Evolutionary conservation across 805 yeast genomes (phyloP).

Genomic region (Maudiozyma bulderi): DNA sequence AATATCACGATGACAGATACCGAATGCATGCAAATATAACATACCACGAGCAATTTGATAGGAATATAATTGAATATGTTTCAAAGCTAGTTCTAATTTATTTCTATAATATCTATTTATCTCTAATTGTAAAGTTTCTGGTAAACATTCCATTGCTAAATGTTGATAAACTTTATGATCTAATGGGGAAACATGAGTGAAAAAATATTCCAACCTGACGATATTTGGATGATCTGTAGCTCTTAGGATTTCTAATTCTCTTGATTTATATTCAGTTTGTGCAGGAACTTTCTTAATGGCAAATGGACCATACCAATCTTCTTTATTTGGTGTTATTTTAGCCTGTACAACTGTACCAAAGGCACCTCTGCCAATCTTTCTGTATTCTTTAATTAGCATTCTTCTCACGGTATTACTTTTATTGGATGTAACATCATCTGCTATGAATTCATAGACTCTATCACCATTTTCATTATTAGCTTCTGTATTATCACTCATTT

Average conservation of each 20-base stretch:
- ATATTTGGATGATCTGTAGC: slow-evolving; percentile 74
- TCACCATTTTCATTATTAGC: background rate
- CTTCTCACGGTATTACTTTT: slow-evolving; percentile 41
- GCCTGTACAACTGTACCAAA: slow-evolving; percentile 82
- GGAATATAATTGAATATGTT: slow-evolving; percentile 66
- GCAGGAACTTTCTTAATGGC: slow-evolving; percentile 82
- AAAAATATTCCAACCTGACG: slow-evolving; percentile 58
- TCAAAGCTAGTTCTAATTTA: slow-evolving; percentile 54
- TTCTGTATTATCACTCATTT: background rate
- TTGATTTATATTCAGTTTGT: slow-evolving; percentile 74
- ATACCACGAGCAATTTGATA: slow-evolving; percentile 77
- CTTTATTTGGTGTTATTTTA: slow-evolving; percentile 35
- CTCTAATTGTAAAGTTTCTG: slow-evolving; percentile 70
- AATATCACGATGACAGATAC: slow-evolving; percentile 75
- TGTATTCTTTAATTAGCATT: slow-evolving; percentile 64
- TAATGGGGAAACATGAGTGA: slow-evolving; percentile 52
- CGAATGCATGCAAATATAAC: slow-evolving; percentile 72
- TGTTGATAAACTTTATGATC: slow-evolving; percentile 68
- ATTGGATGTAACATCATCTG: slow-evolving; percentile 55
- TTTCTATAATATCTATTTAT: slow-evolving; percentile 58
- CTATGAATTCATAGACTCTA: slow-evolving; percentile 36
- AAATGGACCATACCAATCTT: slow-evolving; percentile 65
- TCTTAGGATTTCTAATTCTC: slow-evolving; percentile 70
- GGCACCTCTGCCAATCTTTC: slow-evolving; percentile 77
- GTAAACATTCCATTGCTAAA: slow-evolving; percentile 79